Base-by-base conservation (phyloP, 345 rosid species). In the Tarenaya hassleriana region DNA sequence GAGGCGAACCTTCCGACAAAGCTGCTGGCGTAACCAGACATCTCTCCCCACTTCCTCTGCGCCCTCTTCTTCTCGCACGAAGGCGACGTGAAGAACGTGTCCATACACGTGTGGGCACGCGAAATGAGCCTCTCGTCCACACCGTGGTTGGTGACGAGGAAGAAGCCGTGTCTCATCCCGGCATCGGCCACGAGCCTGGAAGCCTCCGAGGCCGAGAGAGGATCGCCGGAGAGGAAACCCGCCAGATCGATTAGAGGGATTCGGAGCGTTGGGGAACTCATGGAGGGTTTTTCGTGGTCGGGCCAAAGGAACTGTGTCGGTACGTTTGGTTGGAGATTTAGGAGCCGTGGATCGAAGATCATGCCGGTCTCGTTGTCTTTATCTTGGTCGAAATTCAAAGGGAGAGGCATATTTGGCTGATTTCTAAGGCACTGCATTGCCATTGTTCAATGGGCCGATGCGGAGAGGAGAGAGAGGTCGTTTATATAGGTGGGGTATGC, bases 261-360 rank as follows among this genome's bases (percentile, higher is more conserved):
- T 7, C 11, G 59, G 14, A 91, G 84, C 32, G 76, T 77, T 1
- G 71, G 82, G 10, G 77, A 68, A 17, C 50, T 51, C 6, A 35
- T 40, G 46, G 73, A 20, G 4, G 96, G 87, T 62, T 74, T 82
- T 42, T 91, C 98, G 12, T 82, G 56, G 62, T 84, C 92, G 0
- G 96, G 96, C 98, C 98, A 91, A 12, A 87, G 42, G 74, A 87
- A 91, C 67, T 84, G 75, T 33, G 70, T 64, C 14, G 96, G 96
- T 64, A 91, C 76, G 64, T 50, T 65, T 19, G 75, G 10, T 44
- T 78, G 73, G 46, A 59, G 52, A 7, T 71, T 70, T 3, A 86
- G 62, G 7, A 71, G 13, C 0, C 74, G 52, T 19, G 91, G 78
- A 33, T 84, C 91, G 16, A 90, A 90, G 47, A 78, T 79, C 1